Conservation (phyloP, 495 filamentous ascomycete genomes). For the Cryomyces antarcticus region DNA sequence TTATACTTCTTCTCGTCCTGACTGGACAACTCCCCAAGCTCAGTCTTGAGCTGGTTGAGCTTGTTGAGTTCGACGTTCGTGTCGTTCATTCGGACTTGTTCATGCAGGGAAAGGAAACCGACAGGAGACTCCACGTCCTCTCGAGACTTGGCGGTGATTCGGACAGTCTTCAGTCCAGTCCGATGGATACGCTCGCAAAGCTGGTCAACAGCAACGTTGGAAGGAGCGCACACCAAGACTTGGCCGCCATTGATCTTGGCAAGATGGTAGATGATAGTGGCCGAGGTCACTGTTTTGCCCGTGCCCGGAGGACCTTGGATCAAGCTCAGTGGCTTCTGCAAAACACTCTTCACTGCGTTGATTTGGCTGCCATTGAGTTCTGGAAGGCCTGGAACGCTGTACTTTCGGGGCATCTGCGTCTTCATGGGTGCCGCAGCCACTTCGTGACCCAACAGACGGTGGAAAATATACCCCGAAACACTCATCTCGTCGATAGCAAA, state of each 20-base stretch:
- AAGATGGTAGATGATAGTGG: slow-evolving; percentile 95
- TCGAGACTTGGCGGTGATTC: slow-evolving; percentile 90
- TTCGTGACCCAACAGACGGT: slow-evolving; percentile 89
- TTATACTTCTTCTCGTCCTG: slow-evolving; percentile 98
- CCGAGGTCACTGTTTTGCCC: slow-evolving; percentile 98
- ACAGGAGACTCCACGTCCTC: slow-evolving; percentile 97
- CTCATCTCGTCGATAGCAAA: slow-evolving; percentile 98
- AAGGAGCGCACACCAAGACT: slow-evolving; percentile 90
- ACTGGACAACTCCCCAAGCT: slow-evolving; percentile 79
- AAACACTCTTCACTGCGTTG: slow-evolving; percentile 84
- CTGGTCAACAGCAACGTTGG: slow-evolving; percentile 96
- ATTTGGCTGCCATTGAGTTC: slow-evolving; percentile 95
- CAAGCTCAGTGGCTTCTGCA: slow-evolving; percentile 80
- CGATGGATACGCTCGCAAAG: slow-evolving; percentile 93
- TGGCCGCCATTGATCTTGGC: slow-evolving; percentile 89
- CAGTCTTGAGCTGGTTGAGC: slow-evolving; percentile 74
- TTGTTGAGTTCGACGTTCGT: slow-evolving; percentile 85
- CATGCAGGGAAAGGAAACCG: slow-evolving; percentile 81
- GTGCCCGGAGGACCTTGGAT: slow-evolving; percentile 96
- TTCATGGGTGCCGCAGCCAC: slow-evolving; percentile 94
- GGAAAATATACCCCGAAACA: slow-evolving; percentile 97
- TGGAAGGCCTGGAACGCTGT: slow-evolving; percentile 84
- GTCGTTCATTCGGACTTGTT: slow-evolving; percentile 94
- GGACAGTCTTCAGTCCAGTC: slow-evolving; percentile 91
- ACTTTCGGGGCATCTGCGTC: slow-evolving; percentile 88